Evolutionary conservation across 768 basidiomycete species (phyloP).

Genomic region (Tricholoma bakamatsutake): DNA sequence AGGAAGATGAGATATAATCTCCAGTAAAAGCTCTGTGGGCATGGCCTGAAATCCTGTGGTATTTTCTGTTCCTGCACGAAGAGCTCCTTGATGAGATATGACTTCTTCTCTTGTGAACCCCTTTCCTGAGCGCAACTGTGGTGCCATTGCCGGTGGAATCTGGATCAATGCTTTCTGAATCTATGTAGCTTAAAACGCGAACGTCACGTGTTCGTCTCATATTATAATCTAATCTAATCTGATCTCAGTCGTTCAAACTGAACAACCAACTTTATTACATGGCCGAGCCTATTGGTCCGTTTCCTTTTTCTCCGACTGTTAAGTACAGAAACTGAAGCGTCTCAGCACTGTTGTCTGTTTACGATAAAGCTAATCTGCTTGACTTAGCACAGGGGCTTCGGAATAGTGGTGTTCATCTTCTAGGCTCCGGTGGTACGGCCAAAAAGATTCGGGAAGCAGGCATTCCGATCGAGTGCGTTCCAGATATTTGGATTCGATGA

Average conservation of each 20-base stretch:
- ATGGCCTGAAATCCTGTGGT: slow-evolving; percentile 14
- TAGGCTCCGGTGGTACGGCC: slow-evolving; percentile 96
- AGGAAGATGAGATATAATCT: slow-evolving; percentile 18
- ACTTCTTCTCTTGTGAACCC: neutral
- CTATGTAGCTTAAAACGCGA: too few species aligned
- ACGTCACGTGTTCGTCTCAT: neutral
- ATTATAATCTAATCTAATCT: neutral
- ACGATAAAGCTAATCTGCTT: slow-evolving; percentile 89
- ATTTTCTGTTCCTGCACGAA: slow-evolving; percentile 13
- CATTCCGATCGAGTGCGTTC: slow-evolving; percentile 78
- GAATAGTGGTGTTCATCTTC: slow-evolving; percentile 74
- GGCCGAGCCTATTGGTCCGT: neutral
- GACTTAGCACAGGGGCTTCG: slow-evolving; percentile 85
- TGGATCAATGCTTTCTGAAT: too few species aligned
- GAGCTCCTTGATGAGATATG: neutral
- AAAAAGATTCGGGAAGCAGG: slow-evolving; percentile 96
- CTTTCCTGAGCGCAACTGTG: neutral
- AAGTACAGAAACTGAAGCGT: neutral
- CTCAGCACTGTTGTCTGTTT: slow-evolving; percentile 87
- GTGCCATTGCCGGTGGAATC: too few species aligned
- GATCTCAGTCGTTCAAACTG: neutral
- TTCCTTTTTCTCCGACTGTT: neutral
- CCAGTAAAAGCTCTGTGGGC: slow-evolving; percentile 20
- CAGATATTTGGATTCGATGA: neutral
- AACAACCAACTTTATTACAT: neutral